A percentile compares a stretch with the other conserved stretches of the same genome.
Conservation (phyloP, 495 filamentous ascomycete genomes). For the Xylaria cubensis region DNA sequence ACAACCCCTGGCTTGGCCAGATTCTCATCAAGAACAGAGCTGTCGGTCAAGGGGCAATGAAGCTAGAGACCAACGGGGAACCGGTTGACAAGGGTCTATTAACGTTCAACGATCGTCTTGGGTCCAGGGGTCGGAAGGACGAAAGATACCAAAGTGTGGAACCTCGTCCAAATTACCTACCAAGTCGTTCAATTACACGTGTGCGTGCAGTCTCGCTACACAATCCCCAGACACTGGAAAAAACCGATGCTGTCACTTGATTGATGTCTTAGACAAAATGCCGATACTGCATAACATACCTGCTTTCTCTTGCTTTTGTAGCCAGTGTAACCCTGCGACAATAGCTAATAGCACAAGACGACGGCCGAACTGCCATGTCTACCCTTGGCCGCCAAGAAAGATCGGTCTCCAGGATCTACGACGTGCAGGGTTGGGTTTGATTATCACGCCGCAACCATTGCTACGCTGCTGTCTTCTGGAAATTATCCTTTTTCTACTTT, state of each 20-base stretch:
- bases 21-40: constrained; percentile 2
- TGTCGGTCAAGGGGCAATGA: constrained; percentile 13
- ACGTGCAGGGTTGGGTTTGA: constrained; percentile 17
- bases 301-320: constrained; percentile 5
- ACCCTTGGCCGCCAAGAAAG: constrained; percentile 40
- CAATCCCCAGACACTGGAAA: constrained; percentile 3
- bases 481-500: constrained; percentile 28
- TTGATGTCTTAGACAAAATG: constrained; percentile 22
- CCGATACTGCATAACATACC: constrained; percentile 2
- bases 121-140: constrained; percentile 33
- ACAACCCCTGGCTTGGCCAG: constrained; percentile 13
- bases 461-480: constrained; percentile 26
- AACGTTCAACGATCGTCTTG: constrained; percentile 22
- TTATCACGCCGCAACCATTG: constrained; percentile 22
- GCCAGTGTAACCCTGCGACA: neutral
- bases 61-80: constrained; percentile 5
- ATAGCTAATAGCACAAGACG: neutral
- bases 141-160: constrained; percentile 31
- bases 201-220: constrained; percentile 25
- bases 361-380: constrained; percentile 28
- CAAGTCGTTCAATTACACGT: constrained; percentile 30
- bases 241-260: neutral
- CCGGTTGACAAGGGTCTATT: constrained; percentile 16
- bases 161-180: constrained; percentile 29
- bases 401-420: constrained; percentile 35